Conservation (phyloP, 768 basidiomycete genomes). For the Pisolithus tinctorius region DNA sequence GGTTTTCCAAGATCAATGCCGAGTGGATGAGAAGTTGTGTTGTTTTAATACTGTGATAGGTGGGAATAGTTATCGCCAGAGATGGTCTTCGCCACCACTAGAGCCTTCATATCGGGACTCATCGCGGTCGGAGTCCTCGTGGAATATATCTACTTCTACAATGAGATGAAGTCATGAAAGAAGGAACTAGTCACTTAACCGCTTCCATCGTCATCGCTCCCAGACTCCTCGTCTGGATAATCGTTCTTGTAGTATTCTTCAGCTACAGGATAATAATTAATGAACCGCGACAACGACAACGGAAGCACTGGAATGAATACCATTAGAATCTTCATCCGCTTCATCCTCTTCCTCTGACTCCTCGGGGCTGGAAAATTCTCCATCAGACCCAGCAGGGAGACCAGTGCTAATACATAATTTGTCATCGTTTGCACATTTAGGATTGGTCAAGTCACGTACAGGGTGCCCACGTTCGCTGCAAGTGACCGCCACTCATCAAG, state of each 20-base stretch:
- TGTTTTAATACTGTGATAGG: constrained; percentile 6
- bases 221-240: constrained; percentile 65
- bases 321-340: constrained; percentile 82
- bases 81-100: constrained; percentile 22
- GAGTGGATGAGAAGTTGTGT: constrained; percentile 10
- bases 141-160: constrained; percentile 45
- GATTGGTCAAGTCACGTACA: constrained; percentile 37
- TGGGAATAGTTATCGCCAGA: constrained; percentile 25
- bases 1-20: constrained; percentile 10
- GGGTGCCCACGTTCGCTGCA: constrained; percentile 51
- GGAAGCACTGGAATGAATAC: constrained; percentile 29
- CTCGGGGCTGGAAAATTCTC: constrained; percentile 26
- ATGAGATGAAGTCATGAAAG: constrained; percentile 1
- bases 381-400: constrained; percentile 56
- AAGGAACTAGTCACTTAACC: constrained; percentile 19
- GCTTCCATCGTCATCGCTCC: constrained; percentile 27
- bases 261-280: constrained; percentile 32
- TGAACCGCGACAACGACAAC: not conserved
- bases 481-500: constrained; percentile 54
- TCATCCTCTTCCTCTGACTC: constrained; percentile 67
- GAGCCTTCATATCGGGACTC: constrained; percentile 25
- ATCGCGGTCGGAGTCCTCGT: constrained; percentile 47
- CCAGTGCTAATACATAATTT: constrained; percentile 42
- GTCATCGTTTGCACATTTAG: not conserved
- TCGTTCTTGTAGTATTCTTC: constrained; percentile 85